phyloP scores from a whole-genome alignment of 768 basidiomycete species.

The Austroboletus eburneus region DNA sequence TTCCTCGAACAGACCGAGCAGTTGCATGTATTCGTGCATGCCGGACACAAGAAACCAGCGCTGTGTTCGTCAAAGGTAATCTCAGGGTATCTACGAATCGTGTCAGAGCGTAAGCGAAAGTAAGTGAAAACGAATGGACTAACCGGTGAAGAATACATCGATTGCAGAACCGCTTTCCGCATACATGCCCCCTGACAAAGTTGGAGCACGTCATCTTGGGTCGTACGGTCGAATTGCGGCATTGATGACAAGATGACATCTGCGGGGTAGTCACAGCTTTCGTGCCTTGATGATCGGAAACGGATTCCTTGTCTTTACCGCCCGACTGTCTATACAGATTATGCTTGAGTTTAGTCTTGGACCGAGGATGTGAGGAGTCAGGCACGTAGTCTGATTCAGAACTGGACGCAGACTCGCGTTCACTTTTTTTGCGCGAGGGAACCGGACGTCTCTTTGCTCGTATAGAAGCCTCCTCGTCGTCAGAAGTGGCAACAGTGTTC shows the following conservation, averaged over 20 bases:
- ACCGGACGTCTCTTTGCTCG: conserved; percentile 3
- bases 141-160: conserved; percentile 34
- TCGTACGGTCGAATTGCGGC: conserved; percentile 21
- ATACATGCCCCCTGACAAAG: conserved; percentile 11
- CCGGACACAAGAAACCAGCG: conserved; percentile 40
- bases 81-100: conserved; percentile 34
- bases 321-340: conserved; percentile 2
- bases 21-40: conserved; percentile 43
- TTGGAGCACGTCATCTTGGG: conserved; percentile 37
- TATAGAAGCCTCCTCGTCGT: neutral
- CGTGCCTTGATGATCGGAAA: neutral
- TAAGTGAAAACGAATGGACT: neutral
- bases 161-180: conserved; percentile 34
- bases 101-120: neutral
- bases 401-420: neutral
- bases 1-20: conserved; percentile 42
- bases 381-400: conserved; percentile 18
- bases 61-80: conserved; percentile 32
- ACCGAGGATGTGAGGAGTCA: neutral
- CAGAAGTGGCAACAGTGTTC: neutral
- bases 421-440: conserved; percentile 17
- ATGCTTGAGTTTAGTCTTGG: neutral
- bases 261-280: neutral
- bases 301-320: neutral
- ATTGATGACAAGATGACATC: conserved; percentile 35